Conservation (phyloP, 495 filamentous ascomycete genomes). For the Bathelium albidoporum region DNA sequence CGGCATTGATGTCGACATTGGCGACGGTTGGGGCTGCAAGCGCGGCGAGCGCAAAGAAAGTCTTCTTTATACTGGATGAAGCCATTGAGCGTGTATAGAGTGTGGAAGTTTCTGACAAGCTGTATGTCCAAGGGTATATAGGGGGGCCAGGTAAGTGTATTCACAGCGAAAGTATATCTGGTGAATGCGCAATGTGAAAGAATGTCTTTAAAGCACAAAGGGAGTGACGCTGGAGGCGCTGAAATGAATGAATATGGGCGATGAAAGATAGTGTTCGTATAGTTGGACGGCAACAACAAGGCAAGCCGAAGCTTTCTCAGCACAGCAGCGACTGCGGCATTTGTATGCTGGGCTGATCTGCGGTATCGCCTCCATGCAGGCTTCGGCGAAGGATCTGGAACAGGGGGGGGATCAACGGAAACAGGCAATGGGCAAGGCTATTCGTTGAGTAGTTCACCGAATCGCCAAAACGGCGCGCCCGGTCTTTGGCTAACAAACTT, state of each 20-base stretch:
- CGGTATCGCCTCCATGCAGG: background rate
- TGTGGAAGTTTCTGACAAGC: background rate
- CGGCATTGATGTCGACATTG: slow-evolving; percentile 8
- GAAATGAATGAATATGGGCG: background rate
- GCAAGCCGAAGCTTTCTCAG: background rate
- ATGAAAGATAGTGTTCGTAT: background rate
- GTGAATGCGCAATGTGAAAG: background rate
- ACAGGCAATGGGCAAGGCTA: slow-evolving; percentile 1
- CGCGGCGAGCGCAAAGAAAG: background rate
- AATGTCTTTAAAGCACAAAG: slow-evolving; percentile 2
- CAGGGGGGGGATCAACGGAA: background rate
- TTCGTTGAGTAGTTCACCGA: background rate
- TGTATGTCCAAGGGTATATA: background rate
- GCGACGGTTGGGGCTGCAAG: background rate
- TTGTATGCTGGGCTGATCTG: slow-evolving; percentile 1
- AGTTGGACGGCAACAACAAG: background rate
- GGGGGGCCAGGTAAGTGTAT: background rate
- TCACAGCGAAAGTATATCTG: background rate
- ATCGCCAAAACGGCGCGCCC: background rate
- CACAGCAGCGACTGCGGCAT: background rate
- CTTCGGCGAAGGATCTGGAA: background rate
- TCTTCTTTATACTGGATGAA: background rate
- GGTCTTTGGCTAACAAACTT: background rate
- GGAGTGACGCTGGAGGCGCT: background rate
- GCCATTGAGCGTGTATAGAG: background rate